phyloP scores from a whole-genome alignment of 108 stramenopile genomes.

The Conticribra guillardii region DNA sequence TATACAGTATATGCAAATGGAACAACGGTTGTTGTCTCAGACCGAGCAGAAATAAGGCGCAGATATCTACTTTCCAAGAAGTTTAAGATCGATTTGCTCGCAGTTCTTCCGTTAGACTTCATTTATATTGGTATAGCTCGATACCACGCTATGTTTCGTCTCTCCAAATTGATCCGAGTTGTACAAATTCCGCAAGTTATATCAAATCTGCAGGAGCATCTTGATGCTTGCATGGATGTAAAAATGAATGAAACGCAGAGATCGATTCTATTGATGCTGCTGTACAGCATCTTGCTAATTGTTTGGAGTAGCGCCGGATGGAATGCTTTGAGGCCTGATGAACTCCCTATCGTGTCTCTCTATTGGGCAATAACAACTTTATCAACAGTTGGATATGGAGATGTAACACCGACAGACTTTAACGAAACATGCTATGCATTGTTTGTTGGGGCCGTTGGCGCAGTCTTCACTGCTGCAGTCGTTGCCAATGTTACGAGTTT shows the following conservation, averaged over 20 bases:
- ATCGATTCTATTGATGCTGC: constrained; percentile 41
- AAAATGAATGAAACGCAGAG: constrained; percentile 48
- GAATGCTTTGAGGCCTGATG: constrained; percentile 44
- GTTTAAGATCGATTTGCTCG: constrained; percentile 36
- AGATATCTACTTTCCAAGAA: constrained; percentile 28
- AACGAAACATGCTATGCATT: constrained; percentile 52
- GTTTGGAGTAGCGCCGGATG: constrained; percentile 54
- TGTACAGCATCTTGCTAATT: constrained; percentile 45
- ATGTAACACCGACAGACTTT: constrained; percentile 55
- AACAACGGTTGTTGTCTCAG: constrained; percentile 25
- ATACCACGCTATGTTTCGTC: constrained; percentile 35
- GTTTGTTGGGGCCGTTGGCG: constrained; percentile 43
- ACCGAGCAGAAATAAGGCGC: constrained; percentile 24
- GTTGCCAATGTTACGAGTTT: constrained; percentile 64
- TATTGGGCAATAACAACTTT: constrained; percentile 74
- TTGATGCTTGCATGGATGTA: constrained; percentile 43
- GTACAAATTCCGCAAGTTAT: constrained; percentile 28
- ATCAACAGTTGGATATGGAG: constrained; percentile 75
- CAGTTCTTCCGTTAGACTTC: constrained; percentile 48
- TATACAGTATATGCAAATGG: constrained; percentile 33
- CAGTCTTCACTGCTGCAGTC: constrained; percentile 55
- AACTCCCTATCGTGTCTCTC: constrained; percentile 27
- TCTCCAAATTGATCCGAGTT: constrained; percentile 51
- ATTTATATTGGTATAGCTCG: constrained; percentile 22
- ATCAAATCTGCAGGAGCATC: constrained; percentile 38